Percentiles rank a stretch among this genome's conserved stretches.
These are phyloP conservation scores for Geotrichum siamense DNA, from an alignment of 1,139 yeast genomes.

Conservation along the genomic window DNA sequence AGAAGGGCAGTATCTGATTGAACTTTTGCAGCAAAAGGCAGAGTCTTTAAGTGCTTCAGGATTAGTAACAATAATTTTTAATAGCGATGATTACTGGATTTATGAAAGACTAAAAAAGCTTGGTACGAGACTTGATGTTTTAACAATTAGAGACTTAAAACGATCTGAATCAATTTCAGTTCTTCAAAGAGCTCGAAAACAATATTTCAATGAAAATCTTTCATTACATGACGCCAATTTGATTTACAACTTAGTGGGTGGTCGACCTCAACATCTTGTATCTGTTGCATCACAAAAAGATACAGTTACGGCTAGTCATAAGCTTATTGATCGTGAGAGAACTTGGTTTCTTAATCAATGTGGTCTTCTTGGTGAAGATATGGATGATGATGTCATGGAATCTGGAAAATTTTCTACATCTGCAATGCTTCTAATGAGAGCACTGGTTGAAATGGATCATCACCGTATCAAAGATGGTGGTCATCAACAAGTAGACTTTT, in stretches of 20 bases:
- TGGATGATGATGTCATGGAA: constrained; percentile 91
- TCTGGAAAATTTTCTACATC: constrained; percentile 70
- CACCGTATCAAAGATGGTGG: constrained; percentile 25
- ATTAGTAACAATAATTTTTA: constrained; percentile 65
- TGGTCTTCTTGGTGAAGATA: constrained; percentile 63
- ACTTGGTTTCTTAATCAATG: constrained; percentile 84
- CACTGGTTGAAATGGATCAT: constrained; percentile 62
- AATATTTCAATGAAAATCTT: constrained; percentile 40
- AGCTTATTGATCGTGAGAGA: constrained; percentile 68
- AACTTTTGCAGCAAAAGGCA: constrained; percentile 74
- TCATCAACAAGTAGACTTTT: constrained; percentile 5
- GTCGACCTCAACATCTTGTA: constrained; percentile 75
- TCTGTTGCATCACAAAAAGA: constrained; percentile 64
- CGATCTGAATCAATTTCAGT: constrained; percentile 53
- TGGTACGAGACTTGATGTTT: constrained; percentile 68
- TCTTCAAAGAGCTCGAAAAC: constrained; percentile 46
- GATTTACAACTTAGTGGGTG: constrained; percentile 69
- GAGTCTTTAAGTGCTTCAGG: constrained; percentile 73
- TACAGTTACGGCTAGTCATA: constrained; percentile 57
- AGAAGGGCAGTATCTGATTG: constrained; percentile 64
- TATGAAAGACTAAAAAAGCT: constrained; percentile 67
- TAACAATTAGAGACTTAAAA: constrained; percentile 61
- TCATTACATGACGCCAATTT: constrained; percentile 42
- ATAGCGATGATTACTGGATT: constrained; percentile 83
- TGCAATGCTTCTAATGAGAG: constrained; percentile 70